Conservation (phyloP, 306 rosid genomes). For the Senna tora region DNA sequence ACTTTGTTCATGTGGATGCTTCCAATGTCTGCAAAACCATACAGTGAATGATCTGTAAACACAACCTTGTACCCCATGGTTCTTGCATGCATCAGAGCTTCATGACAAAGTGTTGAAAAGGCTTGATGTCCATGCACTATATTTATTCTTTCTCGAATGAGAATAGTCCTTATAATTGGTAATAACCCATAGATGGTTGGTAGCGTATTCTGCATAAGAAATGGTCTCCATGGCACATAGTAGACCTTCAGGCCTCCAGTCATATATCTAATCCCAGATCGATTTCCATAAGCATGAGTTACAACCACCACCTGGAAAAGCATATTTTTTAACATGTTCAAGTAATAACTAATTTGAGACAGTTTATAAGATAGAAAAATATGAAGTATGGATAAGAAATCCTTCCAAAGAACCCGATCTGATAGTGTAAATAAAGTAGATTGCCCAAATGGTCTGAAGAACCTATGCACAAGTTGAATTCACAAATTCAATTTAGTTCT, state of each 20-base stretch:
- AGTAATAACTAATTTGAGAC: constrained; percentile 18
- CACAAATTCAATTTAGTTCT: constrained; percentile 16
- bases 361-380: constrained; percentile 16
- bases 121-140: constrained; percentile 96
- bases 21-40: constrained; percentile 88
- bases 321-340: constrained; percentile 26
- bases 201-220: constrained; percentile 84
- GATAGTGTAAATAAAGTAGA: not conserved
- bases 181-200: constrained; percentile 80
- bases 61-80: constrained; percentile 92
- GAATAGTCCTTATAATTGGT: constrained; percentile 79
- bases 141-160: constrained; percentile 78
- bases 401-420: not conserved
- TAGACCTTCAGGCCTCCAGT: constrained; percentile 89
- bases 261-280: constrained; percentile 89
- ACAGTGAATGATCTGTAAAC: constrained; percentile 90
- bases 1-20: constrained; percentile 99
- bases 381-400: not conserved
- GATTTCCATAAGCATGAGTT: constrained; percentile 93
- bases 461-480: constrained; percentile 6
- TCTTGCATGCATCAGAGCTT: constrained; percentile 84
- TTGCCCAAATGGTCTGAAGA: not conserved
- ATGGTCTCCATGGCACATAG: constrained; percentile 89
- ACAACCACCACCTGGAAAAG: constrained; percentile 77
- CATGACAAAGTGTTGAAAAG: constrained; percentile 91